Percentiles rank a stretch among this genome's conserved stretches.
Conservation (phyloP, 176 grass and related monocot genomes). For the Canna indica region DNA sequence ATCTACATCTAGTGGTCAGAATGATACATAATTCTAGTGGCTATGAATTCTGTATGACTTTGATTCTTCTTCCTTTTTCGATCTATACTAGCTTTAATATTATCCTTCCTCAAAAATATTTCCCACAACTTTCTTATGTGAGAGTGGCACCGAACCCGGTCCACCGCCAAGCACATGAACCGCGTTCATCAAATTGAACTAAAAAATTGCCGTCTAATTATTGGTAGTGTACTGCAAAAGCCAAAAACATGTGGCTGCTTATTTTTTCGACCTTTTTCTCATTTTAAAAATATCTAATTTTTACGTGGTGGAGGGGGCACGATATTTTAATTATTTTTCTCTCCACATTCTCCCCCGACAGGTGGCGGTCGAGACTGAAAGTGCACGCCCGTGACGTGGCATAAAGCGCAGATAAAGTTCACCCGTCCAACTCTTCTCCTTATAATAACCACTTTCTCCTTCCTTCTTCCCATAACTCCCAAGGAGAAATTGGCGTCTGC, state of each 20-base stretch:
- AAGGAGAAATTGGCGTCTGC: too few species aligned
- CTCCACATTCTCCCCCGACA: not conserved
- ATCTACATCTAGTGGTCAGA: not conserved
- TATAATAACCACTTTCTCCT: too few species aligned
- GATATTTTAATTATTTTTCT: not conserved
- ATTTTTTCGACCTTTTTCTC: not conserved
- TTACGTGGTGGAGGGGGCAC: not conserved
- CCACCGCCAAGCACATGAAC: not conserved
- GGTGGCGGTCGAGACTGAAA: not conserved
- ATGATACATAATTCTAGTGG: not conserved
- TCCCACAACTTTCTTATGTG: too few species aligned
- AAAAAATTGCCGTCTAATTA: too few species aligned
- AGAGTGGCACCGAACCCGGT: not conserved
- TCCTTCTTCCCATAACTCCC: too few species aligned
- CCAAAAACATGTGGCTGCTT: not conserved
- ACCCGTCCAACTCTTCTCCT: too few species aligned
- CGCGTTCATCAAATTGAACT: too few species aligned
- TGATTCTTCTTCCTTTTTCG: not conserved
- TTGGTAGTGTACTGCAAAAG: too few species aligned
- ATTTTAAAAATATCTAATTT: not conserved
- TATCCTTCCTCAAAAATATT: too few species aligned
- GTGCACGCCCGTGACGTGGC: not conserved
- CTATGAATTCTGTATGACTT: too few species aligned
- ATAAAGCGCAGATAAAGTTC: not conserved
- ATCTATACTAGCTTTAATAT: too few species aligned